Conservation (phyloP, 192 early-diverging fungal species). For the Backusella morwellensis region DNA sequence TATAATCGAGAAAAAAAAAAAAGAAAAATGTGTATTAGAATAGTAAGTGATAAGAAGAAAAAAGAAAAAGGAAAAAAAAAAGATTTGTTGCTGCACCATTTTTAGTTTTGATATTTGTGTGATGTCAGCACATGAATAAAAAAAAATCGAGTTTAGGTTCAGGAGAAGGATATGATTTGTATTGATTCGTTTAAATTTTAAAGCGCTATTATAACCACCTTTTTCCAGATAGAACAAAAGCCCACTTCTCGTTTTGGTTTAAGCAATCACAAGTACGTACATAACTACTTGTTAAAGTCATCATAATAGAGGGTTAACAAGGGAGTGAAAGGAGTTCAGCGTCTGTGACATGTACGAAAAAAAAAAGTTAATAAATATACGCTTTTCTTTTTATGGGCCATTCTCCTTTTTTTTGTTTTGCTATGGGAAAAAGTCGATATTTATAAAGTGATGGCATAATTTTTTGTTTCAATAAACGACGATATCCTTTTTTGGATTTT, state of each 20-base stretch:
- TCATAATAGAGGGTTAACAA: not conserved
- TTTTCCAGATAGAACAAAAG: not conserved
- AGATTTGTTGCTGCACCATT: not conserved
- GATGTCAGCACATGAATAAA: not conserved
- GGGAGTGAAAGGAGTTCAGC: not conserved
- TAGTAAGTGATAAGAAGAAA: not conserved
- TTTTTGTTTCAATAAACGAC: not conserved
- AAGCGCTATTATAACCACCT: not conserved
- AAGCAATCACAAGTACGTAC: not conserved
- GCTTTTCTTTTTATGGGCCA: not conserved
- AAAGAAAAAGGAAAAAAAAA: not conserved
- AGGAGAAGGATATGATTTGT: not conserved
- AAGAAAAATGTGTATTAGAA: too few species aligned
- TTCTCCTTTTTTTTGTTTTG: not conserved
- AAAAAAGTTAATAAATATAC: not conserved
- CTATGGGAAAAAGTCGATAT: not conserved
- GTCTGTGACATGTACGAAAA: not conserved
- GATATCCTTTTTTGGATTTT: not conserved
- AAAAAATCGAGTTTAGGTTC: not conserved
- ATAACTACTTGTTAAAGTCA: not conserved
- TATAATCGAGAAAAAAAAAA: too few species aligned
- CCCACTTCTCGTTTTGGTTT: not conserved
- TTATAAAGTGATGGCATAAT: not conserved
- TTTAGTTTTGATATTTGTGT: not conserved
- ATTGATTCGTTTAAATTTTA: not conserved